Conservation (phyloP, 2,329 filamentous ascomycete species). For the Paradendryphiella salina region DNA sequence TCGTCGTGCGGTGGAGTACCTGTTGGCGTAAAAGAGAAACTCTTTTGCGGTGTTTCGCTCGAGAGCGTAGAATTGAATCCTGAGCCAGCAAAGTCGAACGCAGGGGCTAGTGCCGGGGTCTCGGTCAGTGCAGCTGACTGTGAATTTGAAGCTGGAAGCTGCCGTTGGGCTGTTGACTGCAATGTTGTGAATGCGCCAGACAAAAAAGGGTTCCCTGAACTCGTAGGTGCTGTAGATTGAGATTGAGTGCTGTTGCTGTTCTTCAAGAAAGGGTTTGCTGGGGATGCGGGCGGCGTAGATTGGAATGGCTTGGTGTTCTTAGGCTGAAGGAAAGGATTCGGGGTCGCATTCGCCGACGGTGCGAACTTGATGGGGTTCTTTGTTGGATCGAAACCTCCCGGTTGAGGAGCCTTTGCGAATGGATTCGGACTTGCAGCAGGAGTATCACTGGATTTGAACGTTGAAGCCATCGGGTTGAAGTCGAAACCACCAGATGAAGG, state of each 20-base stretch:
- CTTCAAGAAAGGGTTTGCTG: slow-evolving; percentile 14
- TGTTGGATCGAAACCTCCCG: slow-evolving; percentile 36
- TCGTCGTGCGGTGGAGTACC: slow-evolving; percentile 17
- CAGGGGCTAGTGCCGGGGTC: slow-evolving; percentile 5
- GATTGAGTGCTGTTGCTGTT: neutral
- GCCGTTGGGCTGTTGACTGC: neutral
- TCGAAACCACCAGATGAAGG: neutral
- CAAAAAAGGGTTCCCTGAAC: slow-evolving; percentile 9
- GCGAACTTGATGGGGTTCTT: slow-evolving; percentile 37
- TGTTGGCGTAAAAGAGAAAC: slow-evolving; percentile 21
- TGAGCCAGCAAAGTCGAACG: slow-evolving; percentile 10
- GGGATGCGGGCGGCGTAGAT: neutral
- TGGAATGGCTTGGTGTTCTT: neutral
- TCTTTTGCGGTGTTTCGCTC: slow-evolving; percentile 5
- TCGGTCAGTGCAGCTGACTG: slow-evolving; percentile 6
- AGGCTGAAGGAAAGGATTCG: slow-evolving; percentile 18
- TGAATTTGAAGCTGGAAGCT: neutral
- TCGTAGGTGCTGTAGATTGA: neutral
- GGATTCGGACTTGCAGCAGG: slow-evolving; percentile 14
- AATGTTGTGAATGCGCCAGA: neutral
- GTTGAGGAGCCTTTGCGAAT: slow-evolving; percentile 21
- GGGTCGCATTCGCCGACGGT: slow-evolving; percentile 5
- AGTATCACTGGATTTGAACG: slow-evolving; percentile 21
- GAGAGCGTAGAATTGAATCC: neutral
- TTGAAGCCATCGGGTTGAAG: slow-evolving; percentile 24